Percentiles rank a stretch among this genome's conserved stretches.
These are phyloP conservation scores for Castanea mollissima DNA, from an alignment of 306 rosid species.

Conservation along the genomic window DNA sequence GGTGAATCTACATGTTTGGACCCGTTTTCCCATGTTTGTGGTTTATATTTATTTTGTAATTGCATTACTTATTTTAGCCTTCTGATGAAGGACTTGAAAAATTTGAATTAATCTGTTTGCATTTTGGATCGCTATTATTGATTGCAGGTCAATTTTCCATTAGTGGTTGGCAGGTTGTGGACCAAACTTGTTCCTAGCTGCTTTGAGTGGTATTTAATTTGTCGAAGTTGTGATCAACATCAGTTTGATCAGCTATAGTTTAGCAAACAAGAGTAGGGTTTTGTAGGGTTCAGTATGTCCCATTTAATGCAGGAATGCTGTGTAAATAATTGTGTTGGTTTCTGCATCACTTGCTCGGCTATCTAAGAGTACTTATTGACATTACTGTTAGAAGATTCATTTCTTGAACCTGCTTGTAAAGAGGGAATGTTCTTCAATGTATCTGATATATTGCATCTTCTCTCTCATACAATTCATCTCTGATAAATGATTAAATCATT, in stretches of 20 bases:
- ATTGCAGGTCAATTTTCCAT: constrained; percentile 11
- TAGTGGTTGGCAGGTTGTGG: constrained; percentile 39
- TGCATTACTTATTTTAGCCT: not conserved
- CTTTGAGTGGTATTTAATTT: constrained; percentile 23
- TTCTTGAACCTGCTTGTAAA: constrained; percentile 10
- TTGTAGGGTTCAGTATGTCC: constrained; percentile 24
- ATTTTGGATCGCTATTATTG: constrained; percentile 7
- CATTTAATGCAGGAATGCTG: constrained; percentile 21
- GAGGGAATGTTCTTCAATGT: constrained; percentile 10
- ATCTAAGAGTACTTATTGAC: constrained; percentile 4
- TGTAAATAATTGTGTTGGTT: constrained; percentile 42
- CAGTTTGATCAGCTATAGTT: constrained; percentile 24
- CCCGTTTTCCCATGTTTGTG: not conserved
- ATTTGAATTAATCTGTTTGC: not conserved
- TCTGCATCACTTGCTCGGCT: constrained; percentile 18
- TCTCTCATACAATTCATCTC: not conserved
- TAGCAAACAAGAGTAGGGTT: constrained; percentile 21
- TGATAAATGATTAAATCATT: not conserved
- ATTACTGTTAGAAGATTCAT: constrained; percentile 7
- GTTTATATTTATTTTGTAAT: not conserved
- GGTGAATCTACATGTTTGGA: not conserved
- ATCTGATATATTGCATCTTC: not conserved
- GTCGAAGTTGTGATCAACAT: constrained; percentile 29
- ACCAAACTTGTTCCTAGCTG: constrained; percentile 20
- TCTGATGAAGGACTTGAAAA: not conserved